Base-by-base conservation (phyloP, 1,284 basidiomycete genomes). In the Boletus mariae region DNA sequence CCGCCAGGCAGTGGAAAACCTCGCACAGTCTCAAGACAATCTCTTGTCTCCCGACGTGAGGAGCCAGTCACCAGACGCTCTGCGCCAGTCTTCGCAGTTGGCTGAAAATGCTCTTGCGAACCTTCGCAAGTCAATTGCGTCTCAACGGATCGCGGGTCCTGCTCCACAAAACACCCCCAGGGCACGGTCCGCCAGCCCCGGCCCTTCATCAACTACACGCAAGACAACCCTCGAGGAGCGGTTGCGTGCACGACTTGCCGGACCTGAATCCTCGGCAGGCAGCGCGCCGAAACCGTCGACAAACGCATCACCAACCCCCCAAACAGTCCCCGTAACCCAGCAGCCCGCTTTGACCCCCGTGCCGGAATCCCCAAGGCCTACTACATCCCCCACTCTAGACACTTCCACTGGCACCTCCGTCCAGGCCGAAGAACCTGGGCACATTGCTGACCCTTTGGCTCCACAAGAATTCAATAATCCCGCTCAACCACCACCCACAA, bases 201-300 rank as follows among this genome's bases (percentile, higher is more conserved):
- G 58, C 38, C 56, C 63, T 13, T 61, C 70, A 31, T 59, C 71
- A 11, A 45, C 56, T 43, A 57, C 60, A 57, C 71, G 71, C 52
- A 83, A 81, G 64, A 73, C 75, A n/a, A 84, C 79, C 10, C 73
- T 90, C 0, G 88, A 91, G 68, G 88, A 91, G 52, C 77, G 89
- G 45, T 70, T 91, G 13, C 79, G 84, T 32, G 80, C 79, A 32
- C 80, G 82, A 29, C 79, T 85, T 59, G 74, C 78, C 41, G 75
- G 76, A 48, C 79, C 78, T 26, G 86, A 89, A 11, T 71, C 73
- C 12, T 79, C 82, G 3, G 72, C 66, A 55, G 59, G 71, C n/a
- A 72, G 73, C 32, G 75, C 80, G 1, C 75, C 81, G 12, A 54
- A 47, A 43, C 63, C 68, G 20, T 76, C 79, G 31, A 65, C 71